A percentile compares a stretch with the other conserved stretches of the same genome.
Conservation (phyloP, 495 filamentous ascomycete species). For the Thermothielavioides terrestris region DNA sequence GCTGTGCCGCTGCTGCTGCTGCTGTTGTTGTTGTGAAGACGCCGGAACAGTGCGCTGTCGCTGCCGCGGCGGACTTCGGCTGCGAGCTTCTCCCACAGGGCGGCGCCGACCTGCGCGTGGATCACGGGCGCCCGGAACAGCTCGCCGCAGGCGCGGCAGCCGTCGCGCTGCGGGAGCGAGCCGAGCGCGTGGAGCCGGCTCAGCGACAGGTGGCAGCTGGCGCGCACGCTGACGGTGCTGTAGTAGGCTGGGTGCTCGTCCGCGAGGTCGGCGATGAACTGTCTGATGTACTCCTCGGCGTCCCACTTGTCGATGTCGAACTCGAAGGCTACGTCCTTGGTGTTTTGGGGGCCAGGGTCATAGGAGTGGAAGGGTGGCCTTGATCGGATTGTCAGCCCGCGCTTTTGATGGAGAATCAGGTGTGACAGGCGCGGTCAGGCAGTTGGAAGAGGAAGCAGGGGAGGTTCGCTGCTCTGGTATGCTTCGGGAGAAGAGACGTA, state of each 20-base stretch:
- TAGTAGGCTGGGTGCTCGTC: neutral
- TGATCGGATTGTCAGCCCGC: too few relatives aligned
- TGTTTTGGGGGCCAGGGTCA: too few relatives aligned
- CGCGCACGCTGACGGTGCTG: constrained; percentile 8
- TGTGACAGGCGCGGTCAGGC: too few relatives aligned
- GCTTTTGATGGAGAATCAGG: too few relatives aligned
- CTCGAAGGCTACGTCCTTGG: too few relatives aligned
- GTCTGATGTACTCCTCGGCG: constrained; percentile 10
- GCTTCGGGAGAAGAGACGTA: too few relatives aligned
- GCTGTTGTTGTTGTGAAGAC: neutral
- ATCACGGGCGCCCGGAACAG: constrained; percentile 17
- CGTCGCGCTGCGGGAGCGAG: constrained; percentile 1
- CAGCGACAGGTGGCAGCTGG: constrained; percentile 13
- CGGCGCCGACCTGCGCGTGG: constrained; percentile 14
- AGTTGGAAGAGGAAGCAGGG: too few relatives aligned
- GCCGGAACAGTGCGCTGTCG: neutral
- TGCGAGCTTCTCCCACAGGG: constrained; percentile 11
- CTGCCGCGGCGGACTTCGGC: neutral
- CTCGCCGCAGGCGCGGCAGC: constrained; percentile 5
- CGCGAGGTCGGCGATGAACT: constrained; percentile 13
- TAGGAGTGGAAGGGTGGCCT: too few relatives aligned
- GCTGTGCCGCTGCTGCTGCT: neutral
- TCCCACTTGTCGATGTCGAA: too few relatives aligned
- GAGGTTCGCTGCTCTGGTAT: too few relatives aligned
- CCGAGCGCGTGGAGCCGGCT: constrained; percentile 14